Conservation (phyloP, 1,284 basidiomycete genomes). For the Athelia sp. region DNA sequence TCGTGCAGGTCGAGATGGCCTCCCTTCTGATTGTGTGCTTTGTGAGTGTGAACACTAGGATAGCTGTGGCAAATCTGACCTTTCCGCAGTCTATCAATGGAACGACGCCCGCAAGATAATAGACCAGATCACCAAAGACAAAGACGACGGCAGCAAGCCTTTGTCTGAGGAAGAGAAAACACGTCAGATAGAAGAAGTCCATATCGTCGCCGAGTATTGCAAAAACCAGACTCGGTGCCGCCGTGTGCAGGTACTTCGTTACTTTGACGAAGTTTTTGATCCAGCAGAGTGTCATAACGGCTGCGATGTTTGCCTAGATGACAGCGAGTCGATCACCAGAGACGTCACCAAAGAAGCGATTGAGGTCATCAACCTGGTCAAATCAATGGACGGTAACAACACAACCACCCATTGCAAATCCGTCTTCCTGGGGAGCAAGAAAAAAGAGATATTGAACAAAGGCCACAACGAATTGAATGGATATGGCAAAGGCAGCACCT, state of each 20-base stretch:
- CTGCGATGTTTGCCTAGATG: conserved; percentile 51
- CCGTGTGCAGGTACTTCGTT: conserved; percentile 54
- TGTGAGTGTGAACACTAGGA: conserved; percentile 28
- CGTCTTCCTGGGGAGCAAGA: conserved; percentile 61
- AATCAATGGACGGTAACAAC: conserved; percentile 35
- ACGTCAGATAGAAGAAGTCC: conserved; percentile 50
- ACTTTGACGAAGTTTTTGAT: conserved; percentile 36
- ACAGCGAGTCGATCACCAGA: conserved; percentile 30
- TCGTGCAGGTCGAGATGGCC: conserved; percentile 77
- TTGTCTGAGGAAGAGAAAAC: conserved; percentile 49
- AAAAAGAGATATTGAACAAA: conserved; percentile 40
- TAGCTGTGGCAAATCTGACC: conserved; percentile 1
- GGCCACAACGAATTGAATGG: conserved; percentile 41
- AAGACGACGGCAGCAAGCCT: conserved; percentile 25
- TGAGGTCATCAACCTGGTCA: conserved; percentile 49
- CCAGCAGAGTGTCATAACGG: conserved; percentile 34
- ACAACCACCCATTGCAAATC: conserved; percentile 47
- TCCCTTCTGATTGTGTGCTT: conserved; percentile 56
- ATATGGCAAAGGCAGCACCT: conserved; percentile 50
- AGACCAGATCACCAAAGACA: conserved; percentile 48
- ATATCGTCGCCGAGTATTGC: conserved; percentile 54
- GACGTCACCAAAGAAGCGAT: conserved; percentile 53
- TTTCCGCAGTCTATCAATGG: conserved; percentile 47
- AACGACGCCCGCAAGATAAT: conserved; percentile 46
- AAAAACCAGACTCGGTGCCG: conserved; percentile 65